Base-by-base conservation (phyloP, 352 stramenopile genomes). In the Globisporangium okanoganense region DNA sequence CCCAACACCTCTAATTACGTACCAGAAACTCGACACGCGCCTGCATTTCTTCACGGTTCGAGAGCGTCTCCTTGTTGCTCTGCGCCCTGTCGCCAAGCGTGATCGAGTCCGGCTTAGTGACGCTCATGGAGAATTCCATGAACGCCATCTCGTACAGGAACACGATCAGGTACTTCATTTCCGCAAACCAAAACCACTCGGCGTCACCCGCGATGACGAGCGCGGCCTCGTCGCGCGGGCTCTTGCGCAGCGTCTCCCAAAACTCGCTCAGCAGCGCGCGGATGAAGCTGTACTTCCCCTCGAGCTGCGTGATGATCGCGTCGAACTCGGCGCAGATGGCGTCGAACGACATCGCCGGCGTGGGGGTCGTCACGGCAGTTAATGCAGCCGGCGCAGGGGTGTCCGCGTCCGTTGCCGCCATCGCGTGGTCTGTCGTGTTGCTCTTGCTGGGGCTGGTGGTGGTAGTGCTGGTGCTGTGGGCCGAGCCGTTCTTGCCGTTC, bases 121-220 rank as follows among this genome's bases (percentile, higher is more conserved):
- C 81, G 43, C 79, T 92, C 69, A 92, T 68, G 9, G 80, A 87
- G 58, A 94, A 91, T 73, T 94, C 85, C 73, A 92, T 88, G 52
- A 92, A 92, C 35, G 85, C 81, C 70, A 94, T 82, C 63, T 94
- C 82, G 63, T 92, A 88, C 27, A 94, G 71, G 56, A 94, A 94
- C 24, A 87, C 65, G 38, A 92, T 76, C 62, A 92, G 69, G 65
- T 85, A 92, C 33, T 84, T 78, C 82, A 92, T 79, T 69, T 94
- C 85, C 2, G 73, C 65, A 64, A 90, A 89, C 85, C 85, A 94
- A 48, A 94, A 94, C 85, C 85, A 94, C 56, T 79, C 70, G 25
- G 73, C 66, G 59, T 94, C 85, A 44, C 60, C 67, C 22, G 72
- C 58, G 24, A 90, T 66, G 14, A 66, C 56, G 31, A 88, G 57